Percentiles rank a stretch among this genome's conserved stretches.
Evolutionary conservation across 768 basidiomycete genomes (phyloP).

Genomic region (Collybia sordida): DNA sequence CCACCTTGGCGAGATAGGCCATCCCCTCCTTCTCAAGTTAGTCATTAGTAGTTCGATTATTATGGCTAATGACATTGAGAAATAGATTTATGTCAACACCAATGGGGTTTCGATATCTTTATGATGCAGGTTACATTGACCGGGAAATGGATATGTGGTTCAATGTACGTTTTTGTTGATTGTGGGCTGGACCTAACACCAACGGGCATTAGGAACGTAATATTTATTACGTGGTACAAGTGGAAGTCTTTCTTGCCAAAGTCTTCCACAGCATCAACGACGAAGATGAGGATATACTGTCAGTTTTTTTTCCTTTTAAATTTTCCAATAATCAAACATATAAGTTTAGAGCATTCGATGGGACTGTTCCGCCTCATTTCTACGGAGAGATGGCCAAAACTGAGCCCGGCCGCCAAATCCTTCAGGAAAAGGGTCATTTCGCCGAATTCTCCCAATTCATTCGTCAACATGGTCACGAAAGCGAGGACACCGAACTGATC

Average conservation of each 20-base stretch:
- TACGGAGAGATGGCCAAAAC: constrained; percentile 99
- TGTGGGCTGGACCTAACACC: background rate
- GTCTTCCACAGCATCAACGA: constrained; percentile 65
- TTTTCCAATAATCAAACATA: constrained; percentile 2
- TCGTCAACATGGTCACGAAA: constrained; percentile 81
- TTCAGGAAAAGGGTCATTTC: constrained; percentile 91
- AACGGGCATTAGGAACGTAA: constrained; percentile 77
- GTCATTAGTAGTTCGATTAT: constrained; percentile 17
- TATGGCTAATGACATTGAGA: background rate
- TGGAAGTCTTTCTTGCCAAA: constrained; percentile 88
- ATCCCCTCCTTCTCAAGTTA: constrained; percentile 84
- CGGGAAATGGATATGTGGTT: constrained; percentile 97
- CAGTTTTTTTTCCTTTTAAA: constrained; percentile 15
- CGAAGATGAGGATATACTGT: constrained; percentile 68
- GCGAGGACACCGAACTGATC: constrained; percentile 79
- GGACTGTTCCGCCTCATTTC: constrained; percentile 91
- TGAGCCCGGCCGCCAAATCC: constrained; percentile 86
- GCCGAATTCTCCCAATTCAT: constrained; percentile 89
- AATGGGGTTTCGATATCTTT: constrained; percentile 89
- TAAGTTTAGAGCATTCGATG: constrained; percentile 68
- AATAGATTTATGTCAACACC: constrained; percentile 91
- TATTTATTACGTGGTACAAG: constrained; percentile 87
- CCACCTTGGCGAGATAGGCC: constrained; percentile 91
- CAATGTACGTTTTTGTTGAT: constrained; percentile 53
- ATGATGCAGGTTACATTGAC: constrained; percentile 90